These are phyloP conservation scores for Fusarium mangiferae DNA, from an alignment of 2,329 filamentous ascomycete genomes.

Conservation along the genomic window DNA sequence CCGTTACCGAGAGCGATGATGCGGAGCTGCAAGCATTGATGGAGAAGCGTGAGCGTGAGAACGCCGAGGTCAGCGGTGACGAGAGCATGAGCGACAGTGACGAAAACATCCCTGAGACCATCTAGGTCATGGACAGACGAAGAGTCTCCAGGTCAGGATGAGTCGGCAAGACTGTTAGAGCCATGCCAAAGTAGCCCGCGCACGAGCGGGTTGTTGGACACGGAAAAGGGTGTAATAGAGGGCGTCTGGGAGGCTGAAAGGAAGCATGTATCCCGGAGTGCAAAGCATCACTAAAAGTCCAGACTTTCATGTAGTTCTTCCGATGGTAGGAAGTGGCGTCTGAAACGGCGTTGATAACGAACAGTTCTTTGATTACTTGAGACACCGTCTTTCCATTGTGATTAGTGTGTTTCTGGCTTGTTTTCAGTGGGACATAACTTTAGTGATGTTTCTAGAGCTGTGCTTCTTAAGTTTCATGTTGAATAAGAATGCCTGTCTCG, in stretches of 20 bases:
- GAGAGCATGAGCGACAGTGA: slow-evolving; percentile 97
- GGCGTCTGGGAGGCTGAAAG: slow-evolving; percentile 36
- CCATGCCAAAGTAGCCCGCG: slow-evolving; percentile 24
- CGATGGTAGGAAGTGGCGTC: slow-evolving; percentile 43
- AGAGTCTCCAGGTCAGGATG: slow-evolving; percentile 25
- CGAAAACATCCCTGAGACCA: slow-evolving; percentile 70
- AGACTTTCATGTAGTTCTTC: slow-evolving; percentile 45
- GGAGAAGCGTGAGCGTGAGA: slow-evolving; percentile 99
- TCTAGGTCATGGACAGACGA: slow-evolving; percentile 45
- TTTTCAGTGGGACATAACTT: background rate
- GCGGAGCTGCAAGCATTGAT: slow-evolving; percentile 96
- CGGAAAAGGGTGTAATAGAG: slow-evolving; percentile 44
- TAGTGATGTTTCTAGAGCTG: background rate
- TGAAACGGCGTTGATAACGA: slow-evolving; percentile 44
- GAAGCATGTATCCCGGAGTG: slow-evolving; percentile 31
- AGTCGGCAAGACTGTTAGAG: slow-evolving; percentile 31
- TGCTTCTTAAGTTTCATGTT: background rate
- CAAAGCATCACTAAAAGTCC: slow-evolving; percentile 45
- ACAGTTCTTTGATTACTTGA: slow-evolving; percentile 34
- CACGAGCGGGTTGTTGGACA: slow-evolving; percentile 37
- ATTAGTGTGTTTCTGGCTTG: background rate
- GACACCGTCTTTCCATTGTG: background rate
- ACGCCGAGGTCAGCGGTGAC: slow-evolving; percentile 96
- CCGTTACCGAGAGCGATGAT: slow-evolving; percentile 98
- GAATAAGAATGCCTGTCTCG: background rate